These are phyloP conservation scores for Fremontodendron californicum DNA, from an alignment of 345 rosid genomes.

Conservation along the genomic window DNA sequence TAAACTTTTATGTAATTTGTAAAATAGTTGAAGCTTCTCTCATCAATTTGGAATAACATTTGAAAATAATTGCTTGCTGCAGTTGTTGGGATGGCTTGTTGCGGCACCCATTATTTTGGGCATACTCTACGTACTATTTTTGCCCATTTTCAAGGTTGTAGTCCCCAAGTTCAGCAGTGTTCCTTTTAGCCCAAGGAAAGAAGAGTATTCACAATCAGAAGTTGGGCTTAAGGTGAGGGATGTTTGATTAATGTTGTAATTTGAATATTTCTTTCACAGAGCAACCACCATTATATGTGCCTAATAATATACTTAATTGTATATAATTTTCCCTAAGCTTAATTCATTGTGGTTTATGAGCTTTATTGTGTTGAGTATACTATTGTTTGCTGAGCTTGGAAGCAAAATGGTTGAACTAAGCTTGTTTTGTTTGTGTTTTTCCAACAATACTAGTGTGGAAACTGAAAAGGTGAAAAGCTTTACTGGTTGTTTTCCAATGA, in stretches of 20 bases:
- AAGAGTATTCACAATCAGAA: slow-evolving; percentile 28
- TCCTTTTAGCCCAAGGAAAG: slow-evolving; percentile 42
- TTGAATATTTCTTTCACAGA: neutral
- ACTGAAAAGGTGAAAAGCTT: no score
- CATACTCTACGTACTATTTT: slow-evolving; percentile 37
- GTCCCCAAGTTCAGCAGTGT: slow-evolving; percentile 45
- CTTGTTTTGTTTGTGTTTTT: no score
- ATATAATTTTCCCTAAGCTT: slow-evolving; percentile 7
- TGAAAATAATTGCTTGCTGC: slow-evolving; percentile 26
- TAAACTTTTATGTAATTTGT: neutral
- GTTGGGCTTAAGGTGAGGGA: slow-evolving; percentile 52
- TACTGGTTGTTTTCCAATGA: no score
- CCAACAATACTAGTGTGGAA: no score
- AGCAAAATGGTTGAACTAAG: neutral
- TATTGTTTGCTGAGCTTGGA: no score
- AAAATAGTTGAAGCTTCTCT: neutral
- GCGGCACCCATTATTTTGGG: slow-evolving; percentile 54
- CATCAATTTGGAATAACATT: neutral
- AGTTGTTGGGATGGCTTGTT: slow-evolving; percentile 73
- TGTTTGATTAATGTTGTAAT: slow-evolving; percentile 30
- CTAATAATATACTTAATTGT: slow-evolving; percentile 15
- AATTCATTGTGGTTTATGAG: neutral
- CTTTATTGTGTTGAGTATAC: neutral
- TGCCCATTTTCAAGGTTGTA: slow-evolving; percentile 58
- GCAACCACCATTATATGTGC: neutral